Conservation (phyloP, 768 basidiomycete genomes). For the Rickenella mellea region DNA sequence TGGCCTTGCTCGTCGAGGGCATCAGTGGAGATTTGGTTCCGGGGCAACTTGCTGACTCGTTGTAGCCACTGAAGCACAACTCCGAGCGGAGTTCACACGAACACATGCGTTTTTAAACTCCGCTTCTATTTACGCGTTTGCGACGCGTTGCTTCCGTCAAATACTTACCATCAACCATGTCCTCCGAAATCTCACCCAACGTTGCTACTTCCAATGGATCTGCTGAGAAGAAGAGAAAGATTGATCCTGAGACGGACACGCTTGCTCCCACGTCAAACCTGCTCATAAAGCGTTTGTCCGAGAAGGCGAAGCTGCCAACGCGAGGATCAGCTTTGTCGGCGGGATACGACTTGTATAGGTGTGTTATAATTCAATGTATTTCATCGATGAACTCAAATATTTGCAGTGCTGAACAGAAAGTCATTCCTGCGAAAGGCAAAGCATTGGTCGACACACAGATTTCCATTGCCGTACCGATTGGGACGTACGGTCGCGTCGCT, state of each 20-base stretch:
- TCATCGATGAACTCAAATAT: not conserved
- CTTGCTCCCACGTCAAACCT: slow-evolving; percentile 39
- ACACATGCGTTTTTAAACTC: too few species aligned
- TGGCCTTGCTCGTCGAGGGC: too few species aligned
- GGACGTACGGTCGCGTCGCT: slow-evolving; percentile 94
- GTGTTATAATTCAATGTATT: slow-evolving; percentile 11
- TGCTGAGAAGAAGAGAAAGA: not conserved
- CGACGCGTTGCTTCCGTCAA: not conserved
- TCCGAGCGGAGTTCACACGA: too few species aligned
- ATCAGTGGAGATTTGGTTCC: too few species aligned
- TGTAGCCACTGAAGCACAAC: too few species aligned
- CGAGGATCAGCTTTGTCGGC: slow-evolving; percentile 82
- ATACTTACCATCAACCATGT: not conserved
- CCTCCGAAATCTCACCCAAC: not conserved
- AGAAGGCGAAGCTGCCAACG: slow-evolving; percentile 76
- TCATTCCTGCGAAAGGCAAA: slow-evolving; percentile 83
- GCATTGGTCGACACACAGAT: slow-evolving; percentile 87
- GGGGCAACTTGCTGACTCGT: too few species aligned
- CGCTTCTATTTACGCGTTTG: too few species aligned
- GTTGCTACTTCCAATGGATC: not conserved
- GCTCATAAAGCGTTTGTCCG: slow-evolving; percentile 77
- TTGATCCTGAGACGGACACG: slow-evolving; percentile 3
- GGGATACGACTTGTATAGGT: slow-evolving; percentile 95
- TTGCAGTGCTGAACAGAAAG: slow-evolving; percentile 71
- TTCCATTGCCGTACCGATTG: slow-evolving; percentile 86